These are phyloP conservation scores for Erythrobasidium hasegawianum DNA, from an alignment of 1,284 basidiomycete genomes.

Conservation along the genomic window DNA sequence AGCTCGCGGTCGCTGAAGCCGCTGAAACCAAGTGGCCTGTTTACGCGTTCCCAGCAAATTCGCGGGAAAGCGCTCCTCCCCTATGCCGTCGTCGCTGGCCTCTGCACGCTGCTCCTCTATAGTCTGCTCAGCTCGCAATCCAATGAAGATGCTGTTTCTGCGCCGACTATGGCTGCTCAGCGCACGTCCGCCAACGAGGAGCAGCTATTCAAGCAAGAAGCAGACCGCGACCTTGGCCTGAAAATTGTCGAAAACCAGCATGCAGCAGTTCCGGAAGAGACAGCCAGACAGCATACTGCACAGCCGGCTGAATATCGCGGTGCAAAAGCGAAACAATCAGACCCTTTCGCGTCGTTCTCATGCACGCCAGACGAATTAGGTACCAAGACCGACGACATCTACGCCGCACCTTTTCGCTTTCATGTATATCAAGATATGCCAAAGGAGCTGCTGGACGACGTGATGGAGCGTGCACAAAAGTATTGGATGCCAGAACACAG, in stretches of 20 bases:
- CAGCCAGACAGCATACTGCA: not conserved
- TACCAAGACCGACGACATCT: constrained; percentile 16
- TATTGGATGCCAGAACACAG: constrained; percentile 31
- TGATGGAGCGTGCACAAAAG: constrained; percentile 14
- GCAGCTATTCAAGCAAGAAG: not conserved
- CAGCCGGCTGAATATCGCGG: not conserved
- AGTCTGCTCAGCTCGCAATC: no score
- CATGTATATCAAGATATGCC: constrained; percentile 33
- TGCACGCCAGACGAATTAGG: constrained; percentile 20
- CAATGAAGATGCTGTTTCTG: not conserved
- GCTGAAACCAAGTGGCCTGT: no score
- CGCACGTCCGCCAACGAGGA: not conserved
- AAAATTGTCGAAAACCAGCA: not conserved
- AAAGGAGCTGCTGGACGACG: constrained; percentile 25
- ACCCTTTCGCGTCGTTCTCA: constrained; percentile 22
- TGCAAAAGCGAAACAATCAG: constrained; percentile 4
- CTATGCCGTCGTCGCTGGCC: no score
- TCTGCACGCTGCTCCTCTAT: no score
- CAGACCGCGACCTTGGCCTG: not conserved
- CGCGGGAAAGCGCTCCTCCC: no score
- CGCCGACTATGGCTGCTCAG: not conserved
- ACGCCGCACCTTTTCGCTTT: constrained; percentile 26
- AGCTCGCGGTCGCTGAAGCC: no score
- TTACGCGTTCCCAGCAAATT: no score
- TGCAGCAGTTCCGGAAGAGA: not conserved